A percentile compares a stretch with the other conserved stretches of the same genome.
Conservation (phyloP, 2,329 filamentous ascomycete genomes). For the Hypoxylon sp. region DNA sequence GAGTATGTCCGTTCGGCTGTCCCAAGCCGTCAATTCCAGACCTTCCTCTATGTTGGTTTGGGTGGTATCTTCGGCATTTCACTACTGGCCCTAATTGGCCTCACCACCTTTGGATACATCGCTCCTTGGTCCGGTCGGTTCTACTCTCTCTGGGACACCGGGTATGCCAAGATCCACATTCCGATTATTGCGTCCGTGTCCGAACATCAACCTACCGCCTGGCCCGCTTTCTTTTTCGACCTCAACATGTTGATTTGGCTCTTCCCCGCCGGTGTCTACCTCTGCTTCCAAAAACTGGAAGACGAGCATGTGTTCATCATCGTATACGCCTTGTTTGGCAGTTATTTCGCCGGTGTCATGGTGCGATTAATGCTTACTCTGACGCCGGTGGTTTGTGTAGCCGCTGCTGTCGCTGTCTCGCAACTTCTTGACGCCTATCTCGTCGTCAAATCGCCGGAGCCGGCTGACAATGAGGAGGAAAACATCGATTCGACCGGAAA, state of each 20-base stretch:
- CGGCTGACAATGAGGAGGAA: slow-evolving; percentile 63
- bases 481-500: slow-evolving; percentile 69
- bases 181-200: slow-evolving; percentile 99
- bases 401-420: slow-evolving; percentile 89
- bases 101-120: slow-evolving; percentile 91
- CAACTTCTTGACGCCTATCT: slow-evolving; percentile 91
- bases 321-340: slow-evolving; percentile 95
- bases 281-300: slow-evolving; percentile 93
- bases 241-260: slow-evolving; percentile 99
- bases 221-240: slow-evolving; percentile 99
- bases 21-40: slow-evolving; percentile 94
- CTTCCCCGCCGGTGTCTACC: slow-evolving; percentile 97
- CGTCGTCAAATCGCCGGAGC: slow-evolving; percentile 73
- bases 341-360: slow-evolving; percentile 99
- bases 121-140: slow-evolving; percentile 98
- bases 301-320: slow-evolving; percentile 99
- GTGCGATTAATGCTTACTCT: slow-evolving; percentile 98
- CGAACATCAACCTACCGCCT: slow-evolving; percentile 98
- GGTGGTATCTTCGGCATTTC: slow-evolving; percentile 81
- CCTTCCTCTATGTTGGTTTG: slow-evolving; percentile 83
- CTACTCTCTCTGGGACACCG: slow-evolving; percentile 99
- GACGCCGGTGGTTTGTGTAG: slow-evolving; percentile 95
- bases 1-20: slow-evolving; percentile 92
- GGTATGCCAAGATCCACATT: slow-evolving; percentile 99
- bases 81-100: slow-evolving; percentile 81